Evolutionary conservation across 2,329 filamentous ascomycete species (phyloP).

Genomic region (Penicillium nordicum): DNA sequence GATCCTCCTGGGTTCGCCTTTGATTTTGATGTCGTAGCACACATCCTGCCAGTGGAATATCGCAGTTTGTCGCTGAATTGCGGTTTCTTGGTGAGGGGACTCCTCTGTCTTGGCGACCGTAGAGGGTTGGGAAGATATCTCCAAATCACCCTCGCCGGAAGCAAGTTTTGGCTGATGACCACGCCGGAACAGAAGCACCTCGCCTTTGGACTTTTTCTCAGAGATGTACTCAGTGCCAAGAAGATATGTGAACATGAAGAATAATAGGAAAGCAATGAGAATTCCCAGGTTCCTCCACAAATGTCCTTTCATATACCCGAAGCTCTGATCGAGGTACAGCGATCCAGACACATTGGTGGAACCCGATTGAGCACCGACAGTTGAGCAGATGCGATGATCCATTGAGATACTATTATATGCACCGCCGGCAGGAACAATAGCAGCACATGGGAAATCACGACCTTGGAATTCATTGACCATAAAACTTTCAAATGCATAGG

Average conservation of each 20-base stretch:
- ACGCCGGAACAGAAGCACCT: conserved; percentile 29
- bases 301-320: conserved; percentile 23
- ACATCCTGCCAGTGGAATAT: conserved; percentile 55
- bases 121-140: neutral
- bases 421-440: neutral
- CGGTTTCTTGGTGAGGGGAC: neutral
- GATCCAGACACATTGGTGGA: neutral
- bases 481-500: conserved; percentile 50
- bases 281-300: conserved; percentile 56
- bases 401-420: neutral
- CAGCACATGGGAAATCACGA: neutral
- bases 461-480: neutral
- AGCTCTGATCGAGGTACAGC: neutral
- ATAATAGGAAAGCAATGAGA: conserved; percentile 65
- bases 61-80: neutral
- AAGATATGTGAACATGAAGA: neutral
- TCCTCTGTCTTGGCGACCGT: neutral
- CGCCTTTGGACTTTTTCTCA: conserved; percentile 28
- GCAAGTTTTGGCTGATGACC: conserved; percentile 39
- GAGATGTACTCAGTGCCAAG: conserved; percentile 20
- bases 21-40: conserved; percentile 53
- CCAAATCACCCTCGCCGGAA: neutral
- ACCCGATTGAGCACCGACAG: neutral
- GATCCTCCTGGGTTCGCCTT: conserved; percentile 50
- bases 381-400: neutral